Conservation (phyloP, 2,329 filamentous ascomycete genomes). For the Exophiala sp. region DNA sequence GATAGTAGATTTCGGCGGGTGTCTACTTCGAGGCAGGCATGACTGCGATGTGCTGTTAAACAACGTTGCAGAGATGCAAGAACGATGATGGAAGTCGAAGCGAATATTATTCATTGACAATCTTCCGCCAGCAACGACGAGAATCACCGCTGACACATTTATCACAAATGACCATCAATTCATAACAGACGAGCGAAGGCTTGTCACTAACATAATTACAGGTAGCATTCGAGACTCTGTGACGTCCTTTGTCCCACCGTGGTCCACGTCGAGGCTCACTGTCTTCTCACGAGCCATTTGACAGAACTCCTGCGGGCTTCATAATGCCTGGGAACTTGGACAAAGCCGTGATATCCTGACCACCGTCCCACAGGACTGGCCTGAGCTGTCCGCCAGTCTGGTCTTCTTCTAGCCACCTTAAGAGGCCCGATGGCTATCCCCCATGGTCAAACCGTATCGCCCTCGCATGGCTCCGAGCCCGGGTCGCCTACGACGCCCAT, state of each 20-base stretch:
- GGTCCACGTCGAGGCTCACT: not conserved
- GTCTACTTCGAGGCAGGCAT: not conserved
- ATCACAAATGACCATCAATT: slow-evolving; percentile 1
- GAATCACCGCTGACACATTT: not conserved
- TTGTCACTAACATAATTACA: slow-evolving; percentile 21
- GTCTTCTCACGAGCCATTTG: not conserved
- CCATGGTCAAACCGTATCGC: not conserved
- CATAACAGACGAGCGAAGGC: slow-evolving; percentile 17
- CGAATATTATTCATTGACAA: no score
- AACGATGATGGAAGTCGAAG: not conserved
- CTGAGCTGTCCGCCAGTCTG: not conserved
- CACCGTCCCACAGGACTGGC: not conserved
- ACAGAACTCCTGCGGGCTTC: not conserved
- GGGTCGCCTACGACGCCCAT: not conserved
- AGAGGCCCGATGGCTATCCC: not conserved
- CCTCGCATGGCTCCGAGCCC: not conserved
- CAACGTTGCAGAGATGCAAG: slow-evolving; percentile 4
- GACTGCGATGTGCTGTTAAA: not conserved
- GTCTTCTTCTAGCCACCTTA: not conserved
- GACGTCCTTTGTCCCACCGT: not conserved
- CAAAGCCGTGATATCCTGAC: not conserved
- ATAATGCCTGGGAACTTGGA: not conserved
- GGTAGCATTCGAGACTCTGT: not conserved
- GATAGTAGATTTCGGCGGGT: not conserved
- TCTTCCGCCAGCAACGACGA: not conserved